Percentiles rank a stretch among this genome's conserved stretches.
Evolutionary conservation across 768 basidiomycete genomes (phyloP).

Genomic region (Boletus pseudopeckii): DNA sequence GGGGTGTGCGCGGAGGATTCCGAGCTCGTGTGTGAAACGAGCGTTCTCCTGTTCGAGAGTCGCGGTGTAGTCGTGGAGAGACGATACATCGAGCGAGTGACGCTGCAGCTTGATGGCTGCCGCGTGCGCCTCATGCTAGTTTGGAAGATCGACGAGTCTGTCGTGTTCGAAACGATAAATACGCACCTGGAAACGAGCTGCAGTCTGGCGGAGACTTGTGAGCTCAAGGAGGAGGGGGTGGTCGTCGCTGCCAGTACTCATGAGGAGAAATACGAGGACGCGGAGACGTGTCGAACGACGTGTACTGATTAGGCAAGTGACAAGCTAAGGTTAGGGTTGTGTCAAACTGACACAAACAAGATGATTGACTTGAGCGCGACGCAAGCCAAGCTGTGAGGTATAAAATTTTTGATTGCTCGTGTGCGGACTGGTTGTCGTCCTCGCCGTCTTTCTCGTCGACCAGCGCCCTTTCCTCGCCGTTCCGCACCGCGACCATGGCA

Average conservation of each 20-base stretch:
- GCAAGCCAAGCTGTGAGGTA: background rate
- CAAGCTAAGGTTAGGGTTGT: slow-evolving; percentile 21
- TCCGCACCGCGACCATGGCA: slow-evolving; percentile 18
- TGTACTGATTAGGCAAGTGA: background rate
- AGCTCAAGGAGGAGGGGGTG: slow-evolving; percentile 48
- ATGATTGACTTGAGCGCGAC: no score
- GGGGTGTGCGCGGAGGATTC: slow-evolving; percentile 51
- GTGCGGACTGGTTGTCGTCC: slow-evolving; percentile 7
- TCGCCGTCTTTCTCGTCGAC: slow-evolving; percentile 7
- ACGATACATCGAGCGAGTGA: slow-evolving; percentile 50
- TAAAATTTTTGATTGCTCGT: slow-evolving; percentile 13
- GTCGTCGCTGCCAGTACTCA: slow-evolving; percentile 26
- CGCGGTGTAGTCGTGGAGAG: slow-evolving; percentile 15
- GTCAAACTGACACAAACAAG: slow-evolving; percentile 21
- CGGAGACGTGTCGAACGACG: background rate
- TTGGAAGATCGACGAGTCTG: background rate
- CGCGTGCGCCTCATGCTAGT: slow-evolving; percentile 65
- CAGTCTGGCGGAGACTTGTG: slow-evolving; percentile 41
- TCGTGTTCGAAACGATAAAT: fast-evolving
- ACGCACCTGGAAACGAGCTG: slow-evolving; percentile 50
- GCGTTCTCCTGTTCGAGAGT: slow-evolving; percentile 58
- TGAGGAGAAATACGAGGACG: background rate
- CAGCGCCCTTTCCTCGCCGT: slow-evolving; percentile 8
- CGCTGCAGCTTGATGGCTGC: slow-evolving; percentile 66
- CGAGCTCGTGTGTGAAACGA: slow-evolving; percentile 52